Base-by-base conservation (phyloP, 2,329 filamentous ascomycete genomes). In the Ophiosphaerella herpotricha region DNA sequence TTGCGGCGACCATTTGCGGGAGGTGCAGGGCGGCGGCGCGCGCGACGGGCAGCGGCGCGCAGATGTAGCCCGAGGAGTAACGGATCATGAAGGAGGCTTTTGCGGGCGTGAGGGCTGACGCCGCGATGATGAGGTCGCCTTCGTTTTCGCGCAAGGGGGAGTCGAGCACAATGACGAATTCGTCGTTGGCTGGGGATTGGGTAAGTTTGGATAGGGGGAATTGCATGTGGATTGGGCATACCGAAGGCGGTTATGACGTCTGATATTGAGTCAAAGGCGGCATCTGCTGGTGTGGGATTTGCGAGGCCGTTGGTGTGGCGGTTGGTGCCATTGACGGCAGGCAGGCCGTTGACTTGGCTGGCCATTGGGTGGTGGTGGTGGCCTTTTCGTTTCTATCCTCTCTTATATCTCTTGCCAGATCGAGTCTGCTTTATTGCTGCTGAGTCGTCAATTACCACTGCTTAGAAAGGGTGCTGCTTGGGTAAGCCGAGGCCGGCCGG, bases 21-120 rank as follows among this genome's bases (percentile, higher is more conserved):
- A 99, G 87, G 53, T 82, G 80, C 63, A 97, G 87, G 50, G 80
- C 76, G 46, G 82, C 79, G 71, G 90, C 87, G 66, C 89, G 86
- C 36, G 82, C 74, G 42, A 88, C 81, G 43, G 85, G 80, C 54
- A 97, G 81, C 13, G 94, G 93, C 0, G 89, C 89, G 84, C 94
- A 97, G 77, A 99, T 87, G 69, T 93, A 85, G 70, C 94, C 94
- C 3, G 90, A 84, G 38, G 89, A 89, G 80, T 96, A 85, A 67
- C 91, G 90, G 74, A 99, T 85, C 83, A 99, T 87, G 80, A 97
- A 99, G 66, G 91, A 90, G 86, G 96, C 95, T 77, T 97, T 93
- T 59, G 89, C 83, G 21, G 91, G 82, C 7, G 93, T 96, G 58
- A 97, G 78, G 66, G 88, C 83, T 61, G 91, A 80, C 55, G 91